Base-by-base conservation (phyloP, 805 yeast genomes). In the Kluyveromyces dobzhanskii region DNA sequence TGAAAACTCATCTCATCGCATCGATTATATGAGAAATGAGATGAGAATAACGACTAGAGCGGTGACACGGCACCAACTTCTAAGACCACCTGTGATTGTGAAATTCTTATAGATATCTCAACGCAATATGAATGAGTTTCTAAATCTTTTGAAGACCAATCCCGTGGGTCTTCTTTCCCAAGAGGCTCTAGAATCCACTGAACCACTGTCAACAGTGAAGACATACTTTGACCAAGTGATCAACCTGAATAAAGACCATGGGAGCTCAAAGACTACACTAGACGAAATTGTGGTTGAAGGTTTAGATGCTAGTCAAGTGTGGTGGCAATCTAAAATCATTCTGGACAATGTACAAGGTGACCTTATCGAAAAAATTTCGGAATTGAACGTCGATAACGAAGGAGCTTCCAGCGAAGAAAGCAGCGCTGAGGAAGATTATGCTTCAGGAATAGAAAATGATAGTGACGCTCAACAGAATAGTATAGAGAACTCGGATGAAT, bases 311-410 rank as follows among this genome's bases (percentile, higher is more conserved):
- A 73, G 81, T 29, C 97, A 90, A 56, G 87, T 92, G 0, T 90
- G 90, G 86, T 94, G 90, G 40, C 97, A 90, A 61, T 80, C 85
- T 2, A 85, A 84, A 59, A 72, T 90, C 64, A 80, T 90, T 14
- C 65, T 86, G 28, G 96, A 87, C 42, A 81, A 80, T 6, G 81
- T 82, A 10, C 77, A 80, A 19, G 86, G 80, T 35, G 68, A 70
- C 31, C 61, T 86, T 26, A 55, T 84, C 54, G 74, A 69, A 14
- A 70, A 70, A 38, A 71, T 85, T 32, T 78, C 78, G 2, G 66
- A 62, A 27, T 53, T 80, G 42, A 72, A 65, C 45, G 63, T 37
- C n/a, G 46, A 38, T 18, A 51, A 44, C 3, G 50, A 44, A 3
- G 48, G 37, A 3, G 48, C 36, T 8, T 56, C 44, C 1, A 51